Evolutionary conservation across 2,329 filamentous ascomycete species (phyloP), one percentile per base, ranked within the genome.

Genomic region (Colletotrichum filicis): DNA sequence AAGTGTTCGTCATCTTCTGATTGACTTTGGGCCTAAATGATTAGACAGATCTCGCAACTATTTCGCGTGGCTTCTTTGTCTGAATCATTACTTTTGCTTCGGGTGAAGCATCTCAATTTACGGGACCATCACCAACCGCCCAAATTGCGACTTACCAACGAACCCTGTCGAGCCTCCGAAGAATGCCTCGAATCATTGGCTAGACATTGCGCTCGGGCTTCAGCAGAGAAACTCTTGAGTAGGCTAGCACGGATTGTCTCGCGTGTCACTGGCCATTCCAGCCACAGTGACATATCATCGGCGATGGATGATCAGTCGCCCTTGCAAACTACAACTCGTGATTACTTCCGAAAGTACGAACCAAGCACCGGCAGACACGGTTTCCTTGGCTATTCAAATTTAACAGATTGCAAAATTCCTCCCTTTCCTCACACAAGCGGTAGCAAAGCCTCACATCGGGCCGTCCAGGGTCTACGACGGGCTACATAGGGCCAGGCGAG

Each of bases 31-130:
- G 26, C 59, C 19, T 22, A 22, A 7, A 30, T n/a, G 37, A 52
- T 28, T 12, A 30, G 52, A 37, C 52, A 53, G 19, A 68, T 53
- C 58, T 59, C 16, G 46, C 22, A 62, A 58, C 58, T 46, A n/a
- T 26, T 37, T 71, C 71, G 60, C 71, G 55, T 66, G 71, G 60
- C 66, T 52, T 56, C 37, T 56, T 24, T 28, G 66, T 49, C 59
- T 37, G 42, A 32, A 49, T 60, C 35, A 56, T 57, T 32, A 46
- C 52, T 24, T 49, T 28, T 53, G 24, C 42, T 52, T 62, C 37
- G 37, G 56, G 67, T 56, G 62, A 61, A 58, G 58, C 56, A 42
- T 42, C 16, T 14, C 52, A 49, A 61, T 61, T 55, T 24, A 26
- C 37, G 49, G 32, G 26, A 58, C 22, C 55, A 26, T 46, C n/a